These are phyloP conservation scores for Wickerhamomyces xylosicus DNA, from an alignment of 805 yeast species.

Conservation along the genomic window DNA sequence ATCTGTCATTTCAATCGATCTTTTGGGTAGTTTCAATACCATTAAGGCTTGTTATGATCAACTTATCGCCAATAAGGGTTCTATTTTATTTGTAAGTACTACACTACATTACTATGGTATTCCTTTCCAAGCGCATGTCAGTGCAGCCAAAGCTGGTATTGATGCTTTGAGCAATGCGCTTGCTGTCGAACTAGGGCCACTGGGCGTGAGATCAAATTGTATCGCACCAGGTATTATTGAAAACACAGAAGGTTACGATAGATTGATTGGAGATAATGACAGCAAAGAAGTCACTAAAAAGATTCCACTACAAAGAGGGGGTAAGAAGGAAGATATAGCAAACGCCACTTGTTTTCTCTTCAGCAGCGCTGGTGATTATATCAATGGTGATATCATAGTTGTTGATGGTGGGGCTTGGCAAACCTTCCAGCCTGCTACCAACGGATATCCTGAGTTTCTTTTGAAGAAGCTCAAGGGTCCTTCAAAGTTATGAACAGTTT, in stretches of 20 bases:
- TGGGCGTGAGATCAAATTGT: slow-evolving; percentile 75
- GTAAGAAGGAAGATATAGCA: slow-evolving; percentile 72
- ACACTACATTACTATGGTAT: slow-evolving; percentile 85
- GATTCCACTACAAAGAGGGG: slow-evolving; percentile 53
- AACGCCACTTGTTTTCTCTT: slow-evolving; percentile 77
- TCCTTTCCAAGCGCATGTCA: slow-evolving; percentile 83
- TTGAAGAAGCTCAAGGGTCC: slow-evolving; percentile 20
- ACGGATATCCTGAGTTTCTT: slow-evolving; percentile 35
- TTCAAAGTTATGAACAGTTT: slow-evolving; percentile 30
- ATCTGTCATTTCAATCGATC: slow-evolving; percentile 77
- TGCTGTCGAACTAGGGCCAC: slow-evolving; percentile 87
- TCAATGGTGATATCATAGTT: slow-evolving; percentile 67
- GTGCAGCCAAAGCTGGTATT: slow-evolving; percentile 93
- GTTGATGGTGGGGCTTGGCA: slow-evolving; percentile 96
- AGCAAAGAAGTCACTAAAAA: slow-evolving; percentile 29
- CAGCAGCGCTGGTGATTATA: slow-evolving; percentile 70
- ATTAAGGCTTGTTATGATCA: slow-evolving; percentile 71
- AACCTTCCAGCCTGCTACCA: slow-evolving; percentile 35
- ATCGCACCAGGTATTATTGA: slow-evolving; percentile 90
- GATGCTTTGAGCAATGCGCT: slow-evolving; percentile 78
- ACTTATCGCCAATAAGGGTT: slow-evolving; percentile 57
- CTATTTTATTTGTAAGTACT: slow-evolving; percentile 72
- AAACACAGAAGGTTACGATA: slow-evolving; percentile 76
- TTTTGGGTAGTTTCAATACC: slow-evolving; percentile 83
- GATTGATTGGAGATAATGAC: slow-evolving; percentile 39